A percentile compares a stretch with the other conserved stretches of the same genome.
phyloP scores from a whole-genome alignment of 805 yeast genomes.

The Metschnikowia colocasiae region DNA sequence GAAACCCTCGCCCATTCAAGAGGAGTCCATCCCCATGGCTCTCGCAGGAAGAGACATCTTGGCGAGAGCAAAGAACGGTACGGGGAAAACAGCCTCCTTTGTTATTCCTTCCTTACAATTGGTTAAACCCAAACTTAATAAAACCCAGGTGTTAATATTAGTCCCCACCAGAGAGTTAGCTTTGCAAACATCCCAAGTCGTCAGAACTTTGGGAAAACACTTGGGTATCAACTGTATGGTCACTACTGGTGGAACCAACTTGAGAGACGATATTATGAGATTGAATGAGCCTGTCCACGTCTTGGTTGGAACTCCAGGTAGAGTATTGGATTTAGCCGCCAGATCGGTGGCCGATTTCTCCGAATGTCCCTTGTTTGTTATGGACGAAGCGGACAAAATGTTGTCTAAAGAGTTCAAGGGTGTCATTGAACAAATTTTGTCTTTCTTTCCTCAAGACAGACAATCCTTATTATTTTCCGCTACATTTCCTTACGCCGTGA shows the following conservation, averaged over 20 bases:
- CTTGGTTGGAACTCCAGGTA: constrained; percentile 96
- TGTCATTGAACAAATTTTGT: constrained; percentile 80
- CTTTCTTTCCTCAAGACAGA: constrained; percentile 62
- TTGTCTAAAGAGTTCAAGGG: constrained; percentile 84
- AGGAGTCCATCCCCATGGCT: constrained; percentile 94
- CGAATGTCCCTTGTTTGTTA: constrained; percentile 81
- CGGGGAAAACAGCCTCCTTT: constrained; percentile 98
- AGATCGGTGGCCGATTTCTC: constrained; percentile 84
- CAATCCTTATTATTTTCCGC: constrained; percentile 92
- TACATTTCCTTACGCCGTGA: constrained; percentile 92
- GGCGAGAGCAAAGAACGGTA: constrained; percentile 98
- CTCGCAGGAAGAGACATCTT: constrained; percentile 91
- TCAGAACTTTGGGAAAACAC: constrained; percentile 92
- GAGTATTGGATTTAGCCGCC: constrained; percentile 90
- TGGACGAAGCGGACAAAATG: constrained; percentile 99
- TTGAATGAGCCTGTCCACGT: constrained; percentile 90
- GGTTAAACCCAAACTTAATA: constrained; percentile 75
- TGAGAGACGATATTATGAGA: constrained; percentile 92
- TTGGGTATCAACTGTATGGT: constrained; percentile 93
- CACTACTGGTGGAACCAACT: constrained; percentile 94
- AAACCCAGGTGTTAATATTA: constrained; percentile 86
- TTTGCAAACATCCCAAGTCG: constrained; percentile 95
- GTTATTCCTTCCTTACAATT: constrained; percentile 90
- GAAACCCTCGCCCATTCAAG: constrained; percentile 96
- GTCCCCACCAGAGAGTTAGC: constrained; percentile 99